Evolutionary conservation across 441 rosid genomes (phyloP), one percentile per base, ranked within the genome.

Genomic region (Brassica balearica): DNA sequence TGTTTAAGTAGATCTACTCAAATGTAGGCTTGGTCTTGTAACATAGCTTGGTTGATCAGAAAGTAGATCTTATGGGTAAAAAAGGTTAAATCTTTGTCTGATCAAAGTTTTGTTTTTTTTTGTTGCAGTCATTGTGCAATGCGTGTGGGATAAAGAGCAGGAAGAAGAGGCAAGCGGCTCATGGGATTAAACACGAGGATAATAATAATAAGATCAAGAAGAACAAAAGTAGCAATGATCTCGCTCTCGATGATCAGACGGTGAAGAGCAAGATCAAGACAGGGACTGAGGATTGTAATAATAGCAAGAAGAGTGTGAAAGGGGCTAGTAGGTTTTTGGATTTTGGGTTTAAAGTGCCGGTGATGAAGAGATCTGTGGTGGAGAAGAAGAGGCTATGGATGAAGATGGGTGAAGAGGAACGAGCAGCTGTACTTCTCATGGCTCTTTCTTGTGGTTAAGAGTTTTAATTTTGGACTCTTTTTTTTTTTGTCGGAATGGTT

Each of bases 131-230:
- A 1, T 85, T 93, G 7, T 93, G 98, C 23, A 93, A 93, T 83
- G 98, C 98, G 1, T 93, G 98, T 67, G 98, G 98, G 77, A 93
- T 93, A 81, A 86, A 96, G 72, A 93, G 95, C 87, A 85, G 98
- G 84, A 93, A 93, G 82, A 93, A 90, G 88, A 87, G 88, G 65
- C 85, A 94, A 55, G 94, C 92, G 2, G 77, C 84, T 5, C 20
- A 87, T 48, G 91, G 95, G n/a, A 20, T 20, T 8, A 53, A 22
- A 20, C 56, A 51, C n/a, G 77, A 74, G 6, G 77, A 53, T 34
- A 6, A 34, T 3, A 3, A 2, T 83, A 74, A 53, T 29, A 29
- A 29, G 77, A 65, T 51, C 11, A 74, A 51, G 77, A 74, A 11
- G 23, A 73, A 63, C 64, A 73, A 63, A 53, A 64, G 10, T 53